Evolutionary conservation across 1,284 basidiomycete species (phyloP), one percentile per base, ranked within the genome.

Genomic region (Taiwanofungus camphoratus): DNA sequence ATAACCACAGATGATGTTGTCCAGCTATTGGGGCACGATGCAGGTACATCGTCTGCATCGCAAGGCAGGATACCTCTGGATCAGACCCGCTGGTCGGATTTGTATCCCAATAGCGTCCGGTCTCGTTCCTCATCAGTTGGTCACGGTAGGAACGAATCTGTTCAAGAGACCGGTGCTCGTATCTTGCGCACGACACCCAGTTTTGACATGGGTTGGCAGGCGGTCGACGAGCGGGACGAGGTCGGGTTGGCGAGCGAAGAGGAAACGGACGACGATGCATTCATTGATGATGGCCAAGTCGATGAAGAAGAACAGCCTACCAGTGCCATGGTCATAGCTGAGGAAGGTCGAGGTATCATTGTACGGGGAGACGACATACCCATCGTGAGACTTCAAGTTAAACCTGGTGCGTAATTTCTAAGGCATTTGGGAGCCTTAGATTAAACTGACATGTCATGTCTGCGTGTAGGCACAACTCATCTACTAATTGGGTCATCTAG

Each of bases 311-410:
- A 84, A 44, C 81, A 86, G 53, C 73, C 81, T 36, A 87, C 87
- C 0, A 79, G 83, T 40, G 87, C 87, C 11, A 70, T 79, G 42
- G 75, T 88, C 45, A 68, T 90, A 39, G 87, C 82, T 24, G 87
- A 90, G 56, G 85, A 90, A 64, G 87, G 87, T 6, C 77, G 82
- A 27, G 87, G 86, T 13, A 66, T 87, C 47, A 90, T 90, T 49
- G 80, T 90, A 1, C 77, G 76, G 46, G 85, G 79, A 16, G 79
- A 80, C 47, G 78, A 76, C 39, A 60, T 72, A 38, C 71, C 82
- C 23, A 69, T 87, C 34, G 60, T 67, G 2, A 74, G 82, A 39
- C 67, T 90, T 11, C 73, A 79, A 42, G 76, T 85, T 29, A 75
- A 79, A 44, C 70, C 79, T 58, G 87, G 87, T 89, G 54, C 50